phyloP scores from a whole-genome alignment of 2,329 filamentous ascomycete species.

The Magnaporthales sp. region DNA sequence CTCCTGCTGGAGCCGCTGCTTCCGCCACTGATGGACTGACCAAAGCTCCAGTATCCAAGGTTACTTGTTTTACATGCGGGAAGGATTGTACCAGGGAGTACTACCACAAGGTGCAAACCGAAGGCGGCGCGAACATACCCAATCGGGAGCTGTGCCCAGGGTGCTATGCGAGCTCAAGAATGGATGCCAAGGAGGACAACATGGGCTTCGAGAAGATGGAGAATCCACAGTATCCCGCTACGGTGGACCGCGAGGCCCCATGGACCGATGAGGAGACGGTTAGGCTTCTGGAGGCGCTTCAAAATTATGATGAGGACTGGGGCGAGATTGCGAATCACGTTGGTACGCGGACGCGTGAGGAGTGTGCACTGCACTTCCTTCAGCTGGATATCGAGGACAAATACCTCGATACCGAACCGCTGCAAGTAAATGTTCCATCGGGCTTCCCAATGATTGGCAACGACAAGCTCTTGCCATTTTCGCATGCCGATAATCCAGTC shows the following conservation, averaged over 20 bases:
- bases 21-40: slow-evolving; percentile 46
- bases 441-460: slow-evolving; percentile 60
- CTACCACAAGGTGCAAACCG: slow-evolving; percentile 48
- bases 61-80: slow-evolving; percentile 86
- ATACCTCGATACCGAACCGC: slow-evolving; percentile 73
- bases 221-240: slow-evolving; percentile 70
- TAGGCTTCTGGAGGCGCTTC: slow-evolving; percentile 81
- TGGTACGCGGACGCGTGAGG: slow-evolving; percentile 81
- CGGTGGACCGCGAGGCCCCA: slow-evolving; percentile 75
- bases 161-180: slow-evolving; percentile 77
- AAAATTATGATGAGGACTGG: slow-evolving; percentile 95
- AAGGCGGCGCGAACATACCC: slow-evolving; percentile 40
- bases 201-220: slow-evolving; percentile 84
- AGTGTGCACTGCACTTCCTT: slow-evolving; percentile 94
- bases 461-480: slow-evolving; percentile 79
- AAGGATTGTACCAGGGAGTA: slow-evolving; percentile 71
- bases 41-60: slow-evolving; percentile 57
- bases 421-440: slow-evolving; percentile 35
- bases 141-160: slow-evolving; percentile 88
- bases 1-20: slow-evolving; percentile 20
- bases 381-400: slow-evolving; percentile 97
- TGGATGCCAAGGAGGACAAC: slow-evolving; percentile 69
- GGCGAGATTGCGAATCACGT: slow-evolving; percentile 87
- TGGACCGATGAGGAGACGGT: slow-evolving; percentile 90
- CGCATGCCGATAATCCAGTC: slow-evolving; percentile 88